Base-by-base conservation (phyloP, 768 basidiomycete species). In the Tulasnella calospora region DNA sequence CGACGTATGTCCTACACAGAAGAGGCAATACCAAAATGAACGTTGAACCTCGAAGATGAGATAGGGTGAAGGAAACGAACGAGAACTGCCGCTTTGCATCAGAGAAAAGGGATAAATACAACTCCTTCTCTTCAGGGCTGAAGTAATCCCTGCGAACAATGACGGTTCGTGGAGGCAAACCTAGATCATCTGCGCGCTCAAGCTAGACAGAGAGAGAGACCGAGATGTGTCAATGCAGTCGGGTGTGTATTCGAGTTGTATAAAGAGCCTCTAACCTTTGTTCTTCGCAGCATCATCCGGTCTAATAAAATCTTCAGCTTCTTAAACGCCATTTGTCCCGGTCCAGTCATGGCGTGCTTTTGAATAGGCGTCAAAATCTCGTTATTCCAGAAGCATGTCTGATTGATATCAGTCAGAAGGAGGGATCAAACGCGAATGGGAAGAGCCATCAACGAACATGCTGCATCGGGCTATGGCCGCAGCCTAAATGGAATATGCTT, bases 301-400 rank as follows among this genome's bases (percentile, higher is more conserved):
- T 97, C 94, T 46, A 99, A 86, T 30, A 99, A 86, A 71, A 95
- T 89, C 82, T 91, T 93, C 79, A 99, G 87, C 84, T 98, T 98
- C 86, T 93, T 95, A 88, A 98, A 98, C 0, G 96, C 97, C 15
- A 83, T 83, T 80, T 87, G 87, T 13, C 97, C 97, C 3, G 92
- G 90, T 0, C 93, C 94, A 7, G 83, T 81, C 89, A 97, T 93
- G 36, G 93, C 97, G 80, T 92, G 87, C 81, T 92, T 95, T 84
- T 98, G 96, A 79, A 99, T 99, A 0, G 98, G 98, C 0, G 95
- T 95, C 78, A 99, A 85, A 80, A 99, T 96, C 84, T 98, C 94
- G 80, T 92, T 94, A 83, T 98, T 97, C 94, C 97, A 99, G 84
- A 95, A 95, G 85, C 97, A 99, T 15, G 94, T 94, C 91, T 94